Conservation (phyloP, 75 land plant species). For the Ceratopteris richardii region DNA sequence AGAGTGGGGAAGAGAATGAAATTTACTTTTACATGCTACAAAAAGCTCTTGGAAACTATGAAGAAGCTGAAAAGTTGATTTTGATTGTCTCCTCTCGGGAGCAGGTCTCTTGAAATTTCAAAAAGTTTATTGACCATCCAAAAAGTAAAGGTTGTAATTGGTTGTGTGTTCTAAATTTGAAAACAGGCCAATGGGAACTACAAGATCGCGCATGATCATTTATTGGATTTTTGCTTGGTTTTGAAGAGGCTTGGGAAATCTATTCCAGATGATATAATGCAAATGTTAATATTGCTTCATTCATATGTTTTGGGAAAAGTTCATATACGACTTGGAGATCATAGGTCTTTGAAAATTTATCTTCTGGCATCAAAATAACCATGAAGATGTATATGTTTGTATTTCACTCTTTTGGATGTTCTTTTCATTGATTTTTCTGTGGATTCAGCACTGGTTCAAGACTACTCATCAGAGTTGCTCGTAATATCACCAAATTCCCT, state of each 20-base stretch:
- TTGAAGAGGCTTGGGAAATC: slow-evolving; percentile 3
- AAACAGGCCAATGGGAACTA: slow-evolving; percentile 29
- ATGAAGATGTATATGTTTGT: neutral
- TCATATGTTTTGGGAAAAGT: slow-evolving; percentile 30
- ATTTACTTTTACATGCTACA: slow-evolving; percentile 13
- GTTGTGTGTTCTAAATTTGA: no score
- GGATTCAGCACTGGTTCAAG: slow-evolving; percentile 22
- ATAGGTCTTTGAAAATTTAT: no score
- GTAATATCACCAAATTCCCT: slow-evolving; percentile 28
- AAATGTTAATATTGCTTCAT: slow-evolving; percentile 24
- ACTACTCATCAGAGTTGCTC: slow-evolving; percentile 24
- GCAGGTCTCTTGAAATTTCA: slow-evolving; percentile 7
- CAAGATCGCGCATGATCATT: slow-evolving; percentile 24
- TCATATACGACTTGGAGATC: slow-evolving; percentile 20
- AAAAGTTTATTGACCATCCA: no score
- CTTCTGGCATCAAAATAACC: no score
- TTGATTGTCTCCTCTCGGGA: slow-evolving; percentile 15
- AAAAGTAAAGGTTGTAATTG: no score
- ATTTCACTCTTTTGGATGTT: neutral
- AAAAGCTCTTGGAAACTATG: slow-evolving; percentile 21
- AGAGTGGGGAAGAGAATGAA: slow-evolving; percentile 14
- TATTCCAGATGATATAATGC: slow-evolving; percentile 11
- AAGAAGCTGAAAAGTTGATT: slow-evolving; percentile 22
- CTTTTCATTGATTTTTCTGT: neutral
- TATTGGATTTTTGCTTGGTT: slow-evolving; percentile 17